These are phyloP conservation scores for Calonectria pteridis DNA, from an alignment of 2,329 filamentous ascomycete species.

Conservation along the genomic window DNA sequence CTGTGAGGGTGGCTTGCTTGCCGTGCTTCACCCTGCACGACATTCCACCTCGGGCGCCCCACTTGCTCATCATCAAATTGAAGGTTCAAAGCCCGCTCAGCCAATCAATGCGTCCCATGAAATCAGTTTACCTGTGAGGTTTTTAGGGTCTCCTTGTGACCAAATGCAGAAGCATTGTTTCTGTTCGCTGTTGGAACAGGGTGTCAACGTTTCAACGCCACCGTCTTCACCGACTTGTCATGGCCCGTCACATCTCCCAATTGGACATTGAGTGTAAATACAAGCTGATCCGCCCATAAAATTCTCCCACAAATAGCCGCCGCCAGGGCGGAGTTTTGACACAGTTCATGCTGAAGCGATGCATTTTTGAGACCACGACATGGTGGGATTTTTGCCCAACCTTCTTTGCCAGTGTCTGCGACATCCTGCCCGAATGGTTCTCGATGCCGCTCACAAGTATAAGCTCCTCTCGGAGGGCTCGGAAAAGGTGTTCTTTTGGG, in stretches of 20 bases:
- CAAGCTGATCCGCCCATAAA: background rate
- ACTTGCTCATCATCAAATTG: constrained; percentile 38
- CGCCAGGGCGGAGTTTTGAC: background rate
- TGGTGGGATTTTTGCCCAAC: background rate
- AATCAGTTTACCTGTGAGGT: constrained; percentile 7
- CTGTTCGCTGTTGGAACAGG: constrained; percentile 9
- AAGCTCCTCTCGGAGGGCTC: background rate
- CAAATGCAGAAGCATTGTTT: background rate
- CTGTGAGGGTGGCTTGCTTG: constrained; percentile 36
- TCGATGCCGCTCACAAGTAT: background rate
- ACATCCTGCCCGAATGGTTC: background rate
- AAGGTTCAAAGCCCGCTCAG: constrained; percentile 29
- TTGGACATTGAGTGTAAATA: background rate
- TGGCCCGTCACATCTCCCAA: constrained; percentile 20
- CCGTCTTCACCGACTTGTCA: constrained; percentile 38
- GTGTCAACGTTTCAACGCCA: constrained; percentile 34
- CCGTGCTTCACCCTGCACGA: constrained; percentile 41
- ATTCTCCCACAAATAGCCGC: background rate
- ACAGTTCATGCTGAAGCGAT: background rate
- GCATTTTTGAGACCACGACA: background rate
- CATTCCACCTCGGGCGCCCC: constrained; percentile 41
- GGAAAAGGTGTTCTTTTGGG: background rate
- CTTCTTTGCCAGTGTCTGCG: background rate
- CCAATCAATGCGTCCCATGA: constrained; percentile 32
- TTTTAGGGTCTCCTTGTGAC: background rate